A percentile compares a stretch with the other conserved stretches of the same genome.
These are phyloP conservation scores for Colletotrichum sp. DNA, from an alignment of 2,329 filamentous ascomycete species.

Conservation along the genomic window DNA sequence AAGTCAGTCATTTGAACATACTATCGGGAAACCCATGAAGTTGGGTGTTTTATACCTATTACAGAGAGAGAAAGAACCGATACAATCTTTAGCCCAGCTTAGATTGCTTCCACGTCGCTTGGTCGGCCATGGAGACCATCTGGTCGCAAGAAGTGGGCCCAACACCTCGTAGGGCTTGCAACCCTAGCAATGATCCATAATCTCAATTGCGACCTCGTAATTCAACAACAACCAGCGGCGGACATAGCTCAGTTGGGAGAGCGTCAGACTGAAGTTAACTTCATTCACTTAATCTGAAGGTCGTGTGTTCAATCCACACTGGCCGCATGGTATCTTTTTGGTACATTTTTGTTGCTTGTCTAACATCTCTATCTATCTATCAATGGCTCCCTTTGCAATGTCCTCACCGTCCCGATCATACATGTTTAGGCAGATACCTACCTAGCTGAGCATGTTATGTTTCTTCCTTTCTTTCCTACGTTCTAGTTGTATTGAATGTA, in stretches of 20 bases:
- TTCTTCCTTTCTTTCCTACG: not conserved
- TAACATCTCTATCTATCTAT: rapidly evolving
- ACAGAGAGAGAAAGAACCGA: not conserved
- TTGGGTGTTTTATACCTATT: rapidly evolving
- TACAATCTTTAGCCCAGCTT: rapidly evolving
- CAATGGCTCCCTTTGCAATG: rapidly evolving
- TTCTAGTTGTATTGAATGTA: not conserved
- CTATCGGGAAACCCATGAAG: not conserved
- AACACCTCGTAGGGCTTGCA: not conserved
- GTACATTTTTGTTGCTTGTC: not conserved
- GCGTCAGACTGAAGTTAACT: slow-evolving; percentile 20
- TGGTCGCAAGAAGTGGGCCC: not conserved
- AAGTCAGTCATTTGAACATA: not conserved
- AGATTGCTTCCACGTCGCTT: not conserved
- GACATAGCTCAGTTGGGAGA: slow-evolving; percentile 23
- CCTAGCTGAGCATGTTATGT: not conserved
- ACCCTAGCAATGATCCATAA: not conserved
- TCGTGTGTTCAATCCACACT: slow-evolving; percentile 21
- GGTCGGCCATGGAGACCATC: not conserved
- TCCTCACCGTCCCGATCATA: not conserved
- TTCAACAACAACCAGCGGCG: not conserved
- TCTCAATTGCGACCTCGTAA: rapidly evolving
- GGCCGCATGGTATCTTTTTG: not conserved
- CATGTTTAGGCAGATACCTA: not conserved
- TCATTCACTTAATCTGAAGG: slow-evolving; percentile 17